phyloP scores from a whole-genome alignment of 2,329 filamentous ascomycete genomes.

The Fusarium sacchari region DNA sequence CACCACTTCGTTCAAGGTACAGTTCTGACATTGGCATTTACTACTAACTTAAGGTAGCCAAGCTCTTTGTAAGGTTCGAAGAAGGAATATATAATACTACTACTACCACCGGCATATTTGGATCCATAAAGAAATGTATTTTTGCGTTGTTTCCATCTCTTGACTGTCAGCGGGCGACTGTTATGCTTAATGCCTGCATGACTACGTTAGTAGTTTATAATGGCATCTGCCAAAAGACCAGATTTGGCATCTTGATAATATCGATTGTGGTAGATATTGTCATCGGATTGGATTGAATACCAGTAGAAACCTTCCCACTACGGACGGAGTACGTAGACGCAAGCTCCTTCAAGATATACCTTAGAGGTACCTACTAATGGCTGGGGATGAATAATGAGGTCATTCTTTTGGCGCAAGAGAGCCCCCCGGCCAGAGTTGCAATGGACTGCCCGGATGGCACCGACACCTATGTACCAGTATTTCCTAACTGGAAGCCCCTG shows the following conservation, averaged over 20 bases:
- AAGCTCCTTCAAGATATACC: background rate
- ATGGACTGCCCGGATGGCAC: background rate
- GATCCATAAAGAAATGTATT: background rate
- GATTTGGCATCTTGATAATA: background rate
- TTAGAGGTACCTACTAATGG: no score
- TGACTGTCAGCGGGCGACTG: background rate
- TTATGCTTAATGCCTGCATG: background rate
- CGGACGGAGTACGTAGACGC: no score
- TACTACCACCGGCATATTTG: background rate
- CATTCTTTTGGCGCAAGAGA: background rate
- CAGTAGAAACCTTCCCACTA: background rate
- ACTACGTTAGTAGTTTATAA: background rate
- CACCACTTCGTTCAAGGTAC: background rate
- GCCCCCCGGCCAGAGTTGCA: background rate
- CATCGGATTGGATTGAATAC: background rate
- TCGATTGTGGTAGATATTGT: background rate
- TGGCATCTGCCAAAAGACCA: background rate
- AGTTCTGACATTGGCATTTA: background rate
- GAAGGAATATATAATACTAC: no score
- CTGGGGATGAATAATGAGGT: background rate
- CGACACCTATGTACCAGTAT: background rate
- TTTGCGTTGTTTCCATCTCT: background rate
- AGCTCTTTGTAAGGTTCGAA: background rate
- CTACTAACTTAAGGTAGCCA: background rate
- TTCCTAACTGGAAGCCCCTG: background rate